These are phyloP conservation scores for Ogataea nonfermentans DNA, from an alignment of 805 yeast species.

Conservation along the genomic window DNA sequence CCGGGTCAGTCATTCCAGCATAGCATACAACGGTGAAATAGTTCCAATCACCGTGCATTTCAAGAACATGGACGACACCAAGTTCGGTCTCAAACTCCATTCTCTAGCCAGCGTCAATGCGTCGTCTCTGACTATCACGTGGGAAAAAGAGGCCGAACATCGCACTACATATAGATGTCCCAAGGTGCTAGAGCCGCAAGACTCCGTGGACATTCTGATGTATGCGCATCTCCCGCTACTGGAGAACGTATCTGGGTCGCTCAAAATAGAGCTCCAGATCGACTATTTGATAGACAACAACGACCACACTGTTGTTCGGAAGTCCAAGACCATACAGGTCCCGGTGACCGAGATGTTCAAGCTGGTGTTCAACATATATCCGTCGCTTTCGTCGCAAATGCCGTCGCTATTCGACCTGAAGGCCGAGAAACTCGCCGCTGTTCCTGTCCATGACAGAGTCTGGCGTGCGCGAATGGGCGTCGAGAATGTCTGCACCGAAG, in stretches of 20 bases:
- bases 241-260: conserved; percentile 11
- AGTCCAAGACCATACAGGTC: conserved; percentile 22
- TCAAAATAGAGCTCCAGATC: conserved; percentile 22
- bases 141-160: conserved; percentile 19
- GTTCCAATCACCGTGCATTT: conserved; percentile 27
- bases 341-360: conserved; percentile 34
- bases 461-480: conserved; percentile 37
- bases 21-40: conserved; percentile 34
- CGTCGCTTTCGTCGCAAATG: conserved; percentile 29
- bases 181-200: conserved; percentile 11
- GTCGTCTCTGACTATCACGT: conserved; percentile 15
- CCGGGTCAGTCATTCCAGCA: conserved; percentile 23
- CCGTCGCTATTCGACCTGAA: conserved; percentile 28
- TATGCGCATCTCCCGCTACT: conserved; percentile 24
- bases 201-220: conserved; percentile 1
- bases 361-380: conserved; percentile 31
- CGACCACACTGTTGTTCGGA: conserved; percentile 30
- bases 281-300: conserved; percentile 32
- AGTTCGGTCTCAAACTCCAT: conserved; percentile 30
- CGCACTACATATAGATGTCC: conserved; percentile 9
- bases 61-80: conserved; percentile 33
- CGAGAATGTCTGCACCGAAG: conserved; percentile 27
- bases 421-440: conserved; percentile 12
- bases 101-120: conserved; percentile 14
- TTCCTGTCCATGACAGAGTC: conserved; percentile 35